phyloP scores from a whole-genome alignment of 2,329 filamentous ascomycete species.

The Apiospora hydei region DNA sequence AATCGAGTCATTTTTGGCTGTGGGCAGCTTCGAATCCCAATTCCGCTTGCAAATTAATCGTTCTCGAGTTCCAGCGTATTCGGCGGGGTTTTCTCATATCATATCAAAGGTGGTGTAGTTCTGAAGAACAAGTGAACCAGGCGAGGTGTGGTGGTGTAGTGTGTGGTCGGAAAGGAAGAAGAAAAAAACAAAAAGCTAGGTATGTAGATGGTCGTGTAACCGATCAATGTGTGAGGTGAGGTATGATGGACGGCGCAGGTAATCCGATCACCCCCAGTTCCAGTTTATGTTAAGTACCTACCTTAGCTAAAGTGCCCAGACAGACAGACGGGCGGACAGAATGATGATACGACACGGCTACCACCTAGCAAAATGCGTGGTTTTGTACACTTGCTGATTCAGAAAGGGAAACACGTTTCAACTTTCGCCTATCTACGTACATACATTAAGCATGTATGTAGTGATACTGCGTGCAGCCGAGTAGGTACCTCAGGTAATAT shows the following conservation, averaged over 20 bases:
- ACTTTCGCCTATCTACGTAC: neutral
- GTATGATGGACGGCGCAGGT: neutral
- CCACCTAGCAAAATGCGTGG: neutral
- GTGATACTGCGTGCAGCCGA: neutral
- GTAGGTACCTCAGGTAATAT: no score
- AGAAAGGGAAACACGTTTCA: neutral
- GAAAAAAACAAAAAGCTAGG: no score
- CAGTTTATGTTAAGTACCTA: neutral
- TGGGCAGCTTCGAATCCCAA: neutral
- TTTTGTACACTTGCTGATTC: conserved; percentile 10
- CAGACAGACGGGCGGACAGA: neutral
- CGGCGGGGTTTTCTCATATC: neutral
- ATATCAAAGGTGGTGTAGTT: conserved; percentile 5
- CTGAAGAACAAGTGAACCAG: neutral
- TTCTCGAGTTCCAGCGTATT: neutral
- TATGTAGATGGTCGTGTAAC: neutral
- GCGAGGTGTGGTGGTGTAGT: neutral
- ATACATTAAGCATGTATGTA: no score
- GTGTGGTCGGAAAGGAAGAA: neutral
- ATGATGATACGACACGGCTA: neutral
- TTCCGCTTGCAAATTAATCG: neutral
- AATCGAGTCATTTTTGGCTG: conserved; percentile 48
- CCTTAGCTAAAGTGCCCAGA: neutral
- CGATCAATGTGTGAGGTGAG: neutral
- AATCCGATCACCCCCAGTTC: neutral